Evolutionary conservation across 2,329 filamentous ascomycete species (phyloP).

Genomic region (Ilyonectria mors-panacis): DNA sequence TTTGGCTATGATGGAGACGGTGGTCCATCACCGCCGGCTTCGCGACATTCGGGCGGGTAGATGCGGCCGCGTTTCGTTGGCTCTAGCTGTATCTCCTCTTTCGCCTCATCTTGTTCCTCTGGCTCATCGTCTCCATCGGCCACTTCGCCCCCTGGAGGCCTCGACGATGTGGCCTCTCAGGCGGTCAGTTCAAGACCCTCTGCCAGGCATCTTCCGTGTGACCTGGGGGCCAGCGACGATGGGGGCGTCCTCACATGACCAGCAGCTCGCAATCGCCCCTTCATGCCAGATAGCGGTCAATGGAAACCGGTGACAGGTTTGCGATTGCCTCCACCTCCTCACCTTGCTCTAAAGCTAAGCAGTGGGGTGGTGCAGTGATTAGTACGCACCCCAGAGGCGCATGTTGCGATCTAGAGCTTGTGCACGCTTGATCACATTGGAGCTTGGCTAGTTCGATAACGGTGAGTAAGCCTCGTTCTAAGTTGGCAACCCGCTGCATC

Average conservation of each 20-base stretch:
- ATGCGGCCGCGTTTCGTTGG: constrained; percentile 43
- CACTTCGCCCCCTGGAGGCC: constrained; percentile 40
- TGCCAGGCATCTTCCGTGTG: constrained; percentile 38
- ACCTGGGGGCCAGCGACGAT: constrained; percentile 35
- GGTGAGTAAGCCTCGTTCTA: constrained; percentile 32
- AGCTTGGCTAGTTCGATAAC: constrained; percentile 37
- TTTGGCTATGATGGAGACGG: constrained; percentile 15
- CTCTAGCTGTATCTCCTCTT: constrained; percentile 21
- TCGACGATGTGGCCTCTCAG: constrained; percentile 36
- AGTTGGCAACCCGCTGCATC: constrained; percentile 29
- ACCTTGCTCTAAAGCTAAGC: constrained; percentile 29
- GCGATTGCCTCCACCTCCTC: constrained; percentile 33
- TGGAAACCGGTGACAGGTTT: constrained; percentile 34
- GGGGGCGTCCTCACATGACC: constrained; percentile 43
- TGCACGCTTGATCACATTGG: constrained; percentile 45
- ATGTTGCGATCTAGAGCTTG: constrained; percentile 44
- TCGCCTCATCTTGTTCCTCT: constrained; percentile 39
- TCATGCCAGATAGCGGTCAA: constrained; percentile 31
- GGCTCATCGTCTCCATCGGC: constrained; percentile 20
- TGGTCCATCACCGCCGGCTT: constrained; percentile 25
- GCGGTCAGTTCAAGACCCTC: constrained; percentile 42
- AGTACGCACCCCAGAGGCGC: constrained; percentile 18
- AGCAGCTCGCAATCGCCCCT: constrained; percentile 30
- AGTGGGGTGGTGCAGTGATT: constrained; percentile 33
- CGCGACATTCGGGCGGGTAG: constrained; percentile 37